Percentiles rank a stretch among this genome's conserved stretches.
phyloP scores from a whole-genome alignment of 2,329 filamentous ascomycete species.

The Colletotrichum lindemuthianum region DNA sequence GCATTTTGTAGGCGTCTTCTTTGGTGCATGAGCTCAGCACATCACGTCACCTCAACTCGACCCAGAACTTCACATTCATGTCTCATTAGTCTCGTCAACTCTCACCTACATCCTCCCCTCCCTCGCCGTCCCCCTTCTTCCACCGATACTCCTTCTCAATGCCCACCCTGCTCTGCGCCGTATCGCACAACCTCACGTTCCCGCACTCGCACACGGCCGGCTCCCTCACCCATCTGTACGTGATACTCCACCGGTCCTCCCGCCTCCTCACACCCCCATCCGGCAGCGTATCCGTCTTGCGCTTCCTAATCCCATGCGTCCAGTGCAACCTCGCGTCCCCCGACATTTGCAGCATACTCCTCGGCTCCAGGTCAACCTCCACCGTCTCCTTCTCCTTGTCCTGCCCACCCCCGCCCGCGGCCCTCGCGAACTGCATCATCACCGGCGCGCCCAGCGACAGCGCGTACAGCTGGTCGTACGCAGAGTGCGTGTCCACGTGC shows the following conservation, averaged over 20 bases:
- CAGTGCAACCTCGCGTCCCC: slow-evolving; percentile 62
- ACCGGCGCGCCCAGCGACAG: slow-evolving; percentile 54
- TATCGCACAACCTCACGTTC: slow-evolving; percentile 60
- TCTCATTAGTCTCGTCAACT: background rate
- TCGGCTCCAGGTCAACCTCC: slow-evolving; percentile 58
- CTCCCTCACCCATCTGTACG: slow-evolving; percentile 62
- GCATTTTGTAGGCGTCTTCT: too few relatives aligned
- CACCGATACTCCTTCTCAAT: slow-evolving; percentile 62
- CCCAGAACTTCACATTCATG: too few relatives aligned
- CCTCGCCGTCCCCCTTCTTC: slow-evolving; percentile 46
- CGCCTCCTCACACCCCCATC: slow-evolving; percentile 57
- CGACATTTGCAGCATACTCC: slow-evolving; percentile 62
- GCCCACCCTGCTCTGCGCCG: slow-evolving; percentile 56
- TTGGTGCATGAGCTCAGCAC: too few relatives aligned
- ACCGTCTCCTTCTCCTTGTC: slow-evolving; percentile 37
- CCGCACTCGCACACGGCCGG: slow-evolving; percentile 61
- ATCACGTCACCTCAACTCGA: too few relatives aligned
- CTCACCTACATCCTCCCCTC: background rate
- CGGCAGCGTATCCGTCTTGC: slow-evolving; percentile 59
- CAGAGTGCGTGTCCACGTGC: slow-evolving; percentile 64
- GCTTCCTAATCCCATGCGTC: slow-evolving; percentile 65
- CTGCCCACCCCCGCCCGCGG: slow-evolving; percentile 19
- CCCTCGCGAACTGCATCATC: slow-evolving; percentile 55
- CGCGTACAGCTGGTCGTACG: slow-evolving; percentile 56
- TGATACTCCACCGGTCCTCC: slow-evolving; percentile 63